Base-by-base conservation (phyloP, 1,139 yeast species). In the Zygosaccharomyces sapae region DNA sequence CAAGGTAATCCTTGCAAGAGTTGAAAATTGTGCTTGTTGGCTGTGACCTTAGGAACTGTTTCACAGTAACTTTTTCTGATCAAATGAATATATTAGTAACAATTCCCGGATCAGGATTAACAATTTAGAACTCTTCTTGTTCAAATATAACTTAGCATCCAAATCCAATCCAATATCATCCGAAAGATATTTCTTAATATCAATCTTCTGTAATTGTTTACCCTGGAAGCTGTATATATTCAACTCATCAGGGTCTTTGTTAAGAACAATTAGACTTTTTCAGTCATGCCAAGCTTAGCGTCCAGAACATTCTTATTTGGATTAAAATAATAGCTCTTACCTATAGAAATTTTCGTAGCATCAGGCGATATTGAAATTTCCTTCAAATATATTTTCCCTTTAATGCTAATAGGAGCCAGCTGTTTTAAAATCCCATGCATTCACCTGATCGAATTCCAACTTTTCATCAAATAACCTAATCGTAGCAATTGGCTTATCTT, bases 241-340 rank as follows among this genome's bases (percentile, higher is more conserved):
- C 29, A 63, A 43, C 30, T 57, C 54, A 33, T 48, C 53, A 16
- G 65, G 62, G 22, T 56, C 50, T 7, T 40, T 44, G 31, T 55
- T 49, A 12, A 63, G 44, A 2, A 57, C 55, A 25, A 65, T 56
- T 16, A 65, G 51, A 7, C 66, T 61, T 47, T 63, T 37, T 65
- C 67, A 3, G 68, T 64, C 44, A 64, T 59, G 3, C 68, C 68
- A 5, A 63, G 49, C 16, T 55, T 54, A 10, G 54, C 55, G 37
- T 52, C 56, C 27, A 48, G 22, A n/a, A 57, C 38, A 7, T 41
- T 37, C 33, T 46, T 46, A 24, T 45, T 40, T 7, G 44, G 37
- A 27, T 45, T 43, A 8, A 53, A 41, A 10, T 27, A 37, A 27
- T 39, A 40, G 22, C 47, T 47, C 27, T 43, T 43, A 5, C 47